phyloP scores from a whole-genome alignment of 2,329 filamentous ascomycete species.

The Chalara sp. region DNA sequence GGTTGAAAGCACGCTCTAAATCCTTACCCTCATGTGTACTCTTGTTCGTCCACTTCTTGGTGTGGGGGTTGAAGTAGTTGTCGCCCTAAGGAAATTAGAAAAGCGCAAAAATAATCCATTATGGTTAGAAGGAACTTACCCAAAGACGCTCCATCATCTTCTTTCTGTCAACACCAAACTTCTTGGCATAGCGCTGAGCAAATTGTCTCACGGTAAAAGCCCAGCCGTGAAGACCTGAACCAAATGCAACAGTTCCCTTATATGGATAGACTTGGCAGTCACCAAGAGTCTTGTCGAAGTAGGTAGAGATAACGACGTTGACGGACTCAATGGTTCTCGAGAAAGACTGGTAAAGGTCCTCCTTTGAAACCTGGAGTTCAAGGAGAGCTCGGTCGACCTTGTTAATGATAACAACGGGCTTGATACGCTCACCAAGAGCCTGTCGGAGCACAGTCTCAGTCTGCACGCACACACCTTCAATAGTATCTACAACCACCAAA shows the following conservation, averaged over 20 bases:
- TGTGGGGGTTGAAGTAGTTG: slow-evolving; percentile 99
- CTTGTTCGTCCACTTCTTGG: slow-evolving; percentile 99
- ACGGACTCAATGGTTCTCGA: slow-evolving; percentile 99
- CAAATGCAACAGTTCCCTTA: slow-evolving; percentile 96
- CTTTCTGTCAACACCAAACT: slow-evolving; percentile 98
- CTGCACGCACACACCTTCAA: slow-evolving; percentile 99
- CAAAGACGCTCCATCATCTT: slow-evolving; percentile 99
- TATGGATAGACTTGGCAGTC: slow-evolving; percentile 98
- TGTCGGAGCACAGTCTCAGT: slow-evolving; percentile 99
- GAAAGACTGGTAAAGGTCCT: slow-evolving; percentile 99
- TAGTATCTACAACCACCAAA: slow-evolving; percentile 98
- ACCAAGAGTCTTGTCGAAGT: slow-evolving; percentile 93
- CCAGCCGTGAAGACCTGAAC: slow-evolving; percentile 99
- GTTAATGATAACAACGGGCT: slow-evolving; percentile 99
- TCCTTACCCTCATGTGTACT: slow-evolving; percentile 76
- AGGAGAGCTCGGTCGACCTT: slow-evolving; percentile 99
- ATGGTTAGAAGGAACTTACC: slow-evolving; percentile 42
- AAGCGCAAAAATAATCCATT: neutral
- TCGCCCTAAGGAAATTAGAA: slow-evolving; percentile 54
- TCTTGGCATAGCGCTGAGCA: slow-evolving; percentile 94
- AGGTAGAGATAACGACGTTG: slow-evolving; percentile 99
- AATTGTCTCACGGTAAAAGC: slow-evolving; percentile 99
- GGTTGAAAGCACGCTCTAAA: slow-evolving; percentile 98
- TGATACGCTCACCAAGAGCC: slow-evolving; percentile 99
- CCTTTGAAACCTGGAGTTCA: slow-evolving; percentile 96